Conservation (phyloP, 768 basidiomycete genomes). For the Auricularia sp. region DNA sequence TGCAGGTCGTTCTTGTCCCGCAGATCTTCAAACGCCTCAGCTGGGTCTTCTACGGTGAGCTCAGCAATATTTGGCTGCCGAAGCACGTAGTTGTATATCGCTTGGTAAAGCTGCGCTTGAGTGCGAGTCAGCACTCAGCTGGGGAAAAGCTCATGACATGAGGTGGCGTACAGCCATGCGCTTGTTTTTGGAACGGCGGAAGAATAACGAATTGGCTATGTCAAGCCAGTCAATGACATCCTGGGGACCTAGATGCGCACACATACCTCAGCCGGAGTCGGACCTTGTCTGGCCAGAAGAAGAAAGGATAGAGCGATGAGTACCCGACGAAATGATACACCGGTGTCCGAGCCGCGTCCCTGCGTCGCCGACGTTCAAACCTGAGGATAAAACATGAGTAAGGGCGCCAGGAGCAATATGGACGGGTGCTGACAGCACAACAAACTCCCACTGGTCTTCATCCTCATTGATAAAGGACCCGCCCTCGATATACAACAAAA, state of each 20-base stretch:
- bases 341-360: conserved; percentile 32
- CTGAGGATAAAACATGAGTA: conserved; percentile 28
- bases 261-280: conserved; percentile 76
- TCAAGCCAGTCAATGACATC: not conserved
- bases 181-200: conserved; percentile 79
- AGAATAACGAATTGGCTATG: conserved; percentile 87
- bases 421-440: conserved; percentile 53
- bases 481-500: conserved; percentile 88
- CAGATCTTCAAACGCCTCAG: conserved; percentile 94
- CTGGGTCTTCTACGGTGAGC: conserved; percentile 94
- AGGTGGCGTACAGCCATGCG: conserved; percentile 71
- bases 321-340: conserved; percentile 94
- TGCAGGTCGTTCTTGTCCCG: conserved; percentile 84
- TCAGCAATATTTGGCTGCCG: conserved; percentile 67
- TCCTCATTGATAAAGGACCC: conserved; percentile 93
- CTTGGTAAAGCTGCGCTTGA: conserved; percentile 75
- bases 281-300: conserved; percentile 86
- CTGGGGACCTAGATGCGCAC: not conserved
- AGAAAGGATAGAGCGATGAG: conserved; percentile 90
- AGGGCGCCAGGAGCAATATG: not conserved
- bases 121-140: conserved; percentile 1
- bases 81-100: conserved; percentile 71
- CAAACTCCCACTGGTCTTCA: conserved; percentile 91
- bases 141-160: not conserved
- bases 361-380: conserved; percentile 74